Conservation (phyloP, 768 basidiomycete species). For the Rhodosporidiobolus odoratus region DNA sequence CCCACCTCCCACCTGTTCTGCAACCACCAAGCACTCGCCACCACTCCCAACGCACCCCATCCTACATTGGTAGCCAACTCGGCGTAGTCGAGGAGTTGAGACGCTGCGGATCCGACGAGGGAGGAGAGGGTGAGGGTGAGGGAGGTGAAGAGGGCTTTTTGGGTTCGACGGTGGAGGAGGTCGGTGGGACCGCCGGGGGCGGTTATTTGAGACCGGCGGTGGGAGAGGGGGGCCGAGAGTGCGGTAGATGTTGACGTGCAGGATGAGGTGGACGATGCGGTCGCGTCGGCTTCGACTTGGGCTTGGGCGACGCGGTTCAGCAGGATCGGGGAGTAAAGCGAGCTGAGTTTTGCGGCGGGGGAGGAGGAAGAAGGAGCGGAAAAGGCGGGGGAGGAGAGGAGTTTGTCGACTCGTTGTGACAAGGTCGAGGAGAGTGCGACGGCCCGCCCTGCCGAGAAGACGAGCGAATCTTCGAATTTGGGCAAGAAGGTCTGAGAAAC, state of each 20-base stretch:
- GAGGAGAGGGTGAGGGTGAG: neutral
- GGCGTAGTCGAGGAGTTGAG: neutral
- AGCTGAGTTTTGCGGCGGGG: constrained; percentile 8
- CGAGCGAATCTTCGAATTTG: constrained; percentile 19
- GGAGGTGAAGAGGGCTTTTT: constrained; percentile 20
- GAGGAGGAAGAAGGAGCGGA: constrained; percentile 2
- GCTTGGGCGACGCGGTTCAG: constrained; percentile 20
- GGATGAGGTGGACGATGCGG: no score
- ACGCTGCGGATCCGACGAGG: neutral
- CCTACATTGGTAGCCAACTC: constrained; percentile 27
- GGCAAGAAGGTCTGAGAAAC: constrained; percentile 18
- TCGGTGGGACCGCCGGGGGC: constrained; percentile 35
- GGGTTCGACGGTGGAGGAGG: constrained; percentile 35
- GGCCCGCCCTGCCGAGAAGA: constrained; percentile 28
- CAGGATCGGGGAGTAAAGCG: constrained; percentile 27
- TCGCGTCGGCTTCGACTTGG: neutral
- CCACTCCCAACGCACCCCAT: constrained; percentile 22
- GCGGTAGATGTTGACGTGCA: neutral
- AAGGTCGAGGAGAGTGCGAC: constrained; percentile 2
- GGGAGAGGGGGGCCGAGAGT: constrained; percentile 26
- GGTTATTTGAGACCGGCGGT: constrained; percentile 33
- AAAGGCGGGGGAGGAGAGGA: constrained; percentile 21
- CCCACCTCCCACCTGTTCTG: constrained; percentile 39
- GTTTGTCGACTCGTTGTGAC: neutral
- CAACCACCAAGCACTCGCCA: constrained; percentile 31